phyloP scores from a whole-genome alignment of 164 flowering plant genomes.

The Piper betle region DNA sequence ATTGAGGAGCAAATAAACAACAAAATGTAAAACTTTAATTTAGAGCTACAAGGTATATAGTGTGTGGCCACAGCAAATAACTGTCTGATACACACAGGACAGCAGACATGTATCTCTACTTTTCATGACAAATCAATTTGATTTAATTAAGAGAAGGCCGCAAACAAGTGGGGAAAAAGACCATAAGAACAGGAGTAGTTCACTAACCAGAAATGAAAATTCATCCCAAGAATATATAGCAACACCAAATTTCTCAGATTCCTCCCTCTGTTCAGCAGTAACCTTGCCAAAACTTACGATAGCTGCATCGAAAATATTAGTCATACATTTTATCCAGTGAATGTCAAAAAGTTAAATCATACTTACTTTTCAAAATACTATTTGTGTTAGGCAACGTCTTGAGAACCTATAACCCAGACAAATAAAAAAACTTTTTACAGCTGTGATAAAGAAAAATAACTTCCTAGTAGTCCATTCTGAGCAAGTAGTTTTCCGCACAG shows the following conservation, averaged over 20 bases:
- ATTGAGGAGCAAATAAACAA: too few relatives aligned
- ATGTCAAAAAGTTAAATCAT: too few relatives aligned
- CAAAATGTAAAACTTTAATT: too few relatives aligned
- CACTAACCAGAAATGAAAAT: slow-evolving; percentile 35
- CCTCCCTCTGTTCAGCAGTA: slow-evolving; percentile 50
- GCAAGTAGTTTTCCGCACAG: not conserved
- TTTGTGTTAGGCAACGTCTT: slow-evolving; percentile 61
- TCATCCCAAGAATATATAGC: slow-evolving; percentile 60
- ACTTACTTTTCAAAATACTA: slow-evolving; percentile 62
- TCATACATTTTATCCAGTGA: not conserved
- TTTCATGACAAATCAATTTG: too few relatives aligned
- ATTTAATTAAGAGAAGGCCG: too few relatives aligned
- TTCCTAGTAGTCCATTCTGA: not conserved
- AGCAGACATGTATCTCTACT: too few relatives aligned
- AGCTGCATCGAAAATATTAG: slow-evolving; percentile 22
- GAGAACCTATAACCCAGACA: slow-evolving; percentile 39
- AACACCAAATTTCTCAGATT: slow-evolving; percentile 43
- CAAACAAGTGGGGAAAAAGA: too few relatives aligned
- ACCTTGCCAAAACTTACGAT: slow-evolving; percentile 93
- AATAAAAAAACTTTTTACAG: too few relatives aligned
- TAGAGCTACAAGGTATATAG: too few relatives aligned
- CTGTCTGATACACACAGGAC: too few relatives aligned
- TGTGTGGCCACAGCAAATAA: too few relatives aligned
- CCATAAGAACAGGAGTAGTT: not conserved
- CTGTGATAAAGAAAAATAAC: not conserved